Percentiles rank a stretch among this genome's conserved stretches.
Conservation (phyloP, 768 basidiomycete species). For the Amanita rubescens region DNA sequence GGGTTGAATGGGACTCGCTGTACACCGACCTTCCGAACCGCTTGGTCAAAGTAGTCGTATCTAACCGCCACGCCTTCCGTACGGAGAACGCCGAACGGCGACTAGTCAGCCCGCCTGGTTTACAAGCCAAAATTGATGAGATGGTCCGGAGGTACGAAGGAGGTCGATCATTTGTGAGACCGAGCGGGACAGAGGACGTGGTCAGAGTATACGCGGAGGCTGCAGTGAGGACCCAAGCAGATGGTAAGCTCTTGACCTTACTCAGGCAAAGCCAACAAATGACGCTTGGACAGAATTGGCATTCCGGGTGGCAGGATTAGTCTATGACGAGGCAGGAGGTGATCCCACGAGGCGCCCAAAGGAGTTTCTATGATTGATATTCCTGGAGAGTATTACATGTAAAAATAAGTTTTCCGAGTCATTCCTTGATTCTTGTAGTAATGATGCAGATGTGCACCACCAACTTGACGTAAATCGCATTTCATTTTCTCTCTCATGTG, state of each 20-base stretch:
- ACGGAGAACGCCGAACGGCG: constrained; percentile 93
- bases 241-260: constrained; percentile 49
- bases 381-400: background rate
- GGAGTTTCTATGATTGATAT: constrained; percentile 50
- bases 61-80: constrained; percentile 74
- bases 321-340: constrained; percentile 80
- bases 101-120: constrained; percentile 67
- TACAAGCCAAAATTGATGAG: constrained; percentile 80
- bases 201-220: constrained; percentile 98
- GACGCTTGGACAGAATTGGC: constrained; percentile 56
- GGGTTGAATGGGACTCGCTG: constrained; percentile 83
- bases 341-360: constrained; percentile 68
- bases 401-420: background rate
- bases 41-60: constrained; percentile 87
- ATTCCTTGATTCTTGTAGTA: background rate
- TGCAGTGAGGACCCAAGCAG: constrained; percentile 58
- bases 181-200: constrained; percentile 97
- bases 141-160: constrained; percentile 70
- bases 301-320: constrained; percentile 75
- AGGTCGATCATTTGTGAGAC: constrained; percentile 90
- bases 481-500: constrained; percentile 48
- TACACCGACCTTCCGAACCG: constrained; percentile 94
- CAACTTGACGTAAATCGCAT: background rate
- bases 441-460: no score
- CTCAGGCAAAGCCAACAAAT: constrained; percentile 4